Base-by-base conservation (phyloP, 176 grass and related monocot genomes). In the Eleusine coracana region DNA sequence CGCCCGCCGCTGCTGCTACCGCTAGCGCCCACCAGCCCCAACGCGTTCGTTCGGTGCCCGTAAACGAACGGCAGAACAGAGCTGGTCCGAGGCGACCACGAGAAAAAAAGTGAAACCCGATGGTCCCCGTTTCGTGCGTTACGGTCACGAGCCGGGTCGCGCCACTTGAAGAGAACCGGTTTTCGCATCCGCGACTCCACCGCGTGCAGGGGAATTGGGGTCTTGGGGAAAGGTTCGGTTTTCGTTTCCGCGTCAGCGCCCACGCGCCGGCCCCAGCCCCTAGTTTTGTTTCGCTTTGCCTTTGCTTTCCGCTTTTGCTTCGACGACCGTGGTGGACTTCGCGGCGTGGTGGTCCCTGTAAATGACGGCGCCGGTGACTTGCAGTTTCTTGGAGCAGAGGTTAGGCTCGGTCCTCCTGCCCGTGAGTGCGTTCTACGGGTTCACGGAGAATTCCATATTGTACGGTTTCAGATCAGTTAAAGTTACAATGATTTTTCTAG, bases 241-340 rank as follows among this genome's bases (percentile, higher is more conserved):
- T 16, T 7, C 7, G 34, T 20, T 5, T 11, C 83, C 71, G 71
- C 56, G 67, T 83, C 86, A 88, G 86, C 86, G 68, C 80, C 68
- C 38, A 88, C 86, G 75, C 48, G 48, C 56, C 68, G 10, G 31
- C 11, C 10, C 31, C 42, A 63, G 50, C 78, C 73, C 41, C 2
- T 70, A 66, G 73, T 44, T 58, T 78, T 31, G 0, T 1, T 15
- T 44, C 9, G 25, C 0, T 6, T 23, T 17, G 8, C 34, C 29
- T 25, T 52, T 5, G 10, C 13, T 15, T 49, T 3, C 2, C 4
- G 17, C 8, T 55, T 25, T 17, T 42, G n/a, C 54, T 67, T 17
- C 60, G 48, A 15, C 13, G 9, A 46, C 14, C 13, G 49, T 20
- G 4, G 1, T 51, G 4, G 11, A 63, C 15, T 76, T 82, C 25